phyloP scores from a whole-genome alignment of 2,329 filamentous ascomycete genomes.

The Botrytis pseudocinerea region DNA sequence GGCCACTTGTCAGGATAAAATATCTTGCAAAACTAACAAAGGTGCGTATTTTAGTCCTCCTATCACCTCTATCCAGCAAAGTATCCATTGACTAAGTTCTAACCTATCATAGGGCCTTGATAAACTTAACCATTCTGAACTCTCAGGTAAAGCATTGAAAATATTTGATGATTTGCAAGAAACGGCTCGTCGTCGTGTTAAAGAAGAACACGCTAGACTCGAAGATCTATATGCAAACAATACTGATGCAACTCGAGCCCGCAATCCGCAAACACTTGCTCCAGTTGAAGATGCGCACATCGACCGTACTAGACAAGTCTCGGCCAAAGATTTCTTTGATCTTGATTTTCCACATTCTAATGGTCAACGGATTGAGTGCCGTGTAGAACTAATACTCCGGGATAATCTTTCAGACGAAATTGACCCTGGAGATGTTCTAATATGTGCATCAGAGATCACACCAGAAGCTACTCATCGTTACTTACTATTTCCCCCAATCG shows the following conservation, averaged over 20 bases:
- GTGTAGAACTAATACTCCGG: conserved; percentile 81
- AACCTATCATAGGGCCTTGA: conserved; percentile 31
- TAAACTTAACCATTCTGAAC: conserved; percentile 46
- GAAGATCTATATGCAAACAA: conserved; percentile 84
- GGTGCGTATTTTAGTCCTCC: conserved; percentile 45
- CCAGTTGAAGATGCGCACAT: conserved; percentile 70
- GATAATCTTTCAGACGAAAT: conserved; percentile 71
- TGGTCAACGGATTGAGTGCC: conserved; percentile 85
- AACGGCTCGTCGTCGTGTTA: conserved; percentile 71
- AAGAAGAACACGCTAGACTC: conserved; percentile 70
- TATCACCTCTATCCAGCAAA: not conserved
- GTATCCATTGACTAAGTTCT: not conserved
- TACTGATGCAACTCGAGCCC: conserved; percentile 77
- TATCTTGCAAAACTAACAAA: conserved; percentile 83
- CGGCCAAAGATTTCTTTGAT: conserved; percentile 86
- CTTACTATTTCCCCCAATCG: conserved; percentile 90
- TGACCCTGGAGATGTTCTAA: conserved; percentile 79
- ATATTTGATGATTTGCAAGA: conserved; percentile 68
- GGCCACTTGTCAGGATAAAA: conserved; percentile 84
- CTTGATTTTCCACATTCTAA: conserved; percentile 84
- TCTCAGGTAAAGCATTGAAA: conserved; percentile 40
- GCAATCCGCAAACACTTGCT: conserved; percentile 76
- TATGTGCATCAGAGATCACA: conserved; percentile 77
- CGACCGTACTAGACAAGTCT: conserved; percentile 77
- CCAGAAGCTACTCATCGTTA: conserved; percentile 74